Base-by-base conservation (phyloP, 2,329 filamentous ascomycete species). In the Colletotrichum sidae region DNA sequence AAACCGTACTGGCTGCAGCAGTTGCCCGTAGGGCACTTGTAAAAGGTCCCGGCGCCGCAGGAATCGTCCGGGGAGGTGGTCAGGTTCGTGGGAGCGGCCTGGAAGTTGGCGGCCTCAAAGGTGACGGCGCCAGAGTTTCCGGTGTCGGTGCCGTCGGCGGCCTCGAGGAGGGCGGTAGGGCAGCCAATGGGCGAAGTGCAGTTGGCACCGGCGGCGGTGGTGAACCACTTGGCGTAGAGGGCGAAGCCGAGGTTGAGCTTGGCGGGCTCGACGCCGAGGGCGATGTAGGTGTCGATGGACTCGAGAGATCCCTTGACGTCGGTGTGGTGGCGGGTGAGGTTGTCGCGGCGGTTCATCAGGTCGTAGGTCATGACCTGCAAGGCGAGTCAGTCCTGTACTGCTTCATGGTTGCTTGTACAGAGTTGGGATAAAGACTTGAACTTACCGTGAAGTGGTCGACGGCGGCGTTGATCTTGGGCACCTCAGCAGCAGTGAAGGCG, bases 281-380 rank as follows among this genome's bases (percentile, higher is more conserved):
- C 76, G 13, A 89, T 74, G 73, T 92, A 92, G 42, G 82, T 82
- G 55, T 88, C 79, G 71, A 93, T 75, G 0, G 85, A 78, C 5
- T 83, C 78, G 2, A 86, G 72, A 8, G 88, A 88, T 11, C 80
- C 81, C 54, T 79, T 70, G 33, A 91, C 77, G 6, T 88, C 87
- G 9, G 84, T 86, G 70, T 92, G 89, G 72, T 92, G 90, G 35
- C 81, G 83, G 2, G 90, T 92, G 17, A 81, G 75, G 54, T 79
- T 86, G 73, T 92, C 88, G n/a, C 91, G 86, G 10, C 90, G 88
- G 77, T 92, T 92, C 84, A 91, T 90, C 52, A 93, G 73, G 72
- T 93, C 90, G 73, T 92, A 92, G 8, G 85, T 83, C 90, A 92
- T 92, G 68, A 92, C 78, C 76, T 78, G 4, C 17, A 2, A 7